Evolutionary conservation across 2,329 filamentous ascomycete genomes (phyloP).

Genomic region (Pyrenophora seminiperda): DNA sequence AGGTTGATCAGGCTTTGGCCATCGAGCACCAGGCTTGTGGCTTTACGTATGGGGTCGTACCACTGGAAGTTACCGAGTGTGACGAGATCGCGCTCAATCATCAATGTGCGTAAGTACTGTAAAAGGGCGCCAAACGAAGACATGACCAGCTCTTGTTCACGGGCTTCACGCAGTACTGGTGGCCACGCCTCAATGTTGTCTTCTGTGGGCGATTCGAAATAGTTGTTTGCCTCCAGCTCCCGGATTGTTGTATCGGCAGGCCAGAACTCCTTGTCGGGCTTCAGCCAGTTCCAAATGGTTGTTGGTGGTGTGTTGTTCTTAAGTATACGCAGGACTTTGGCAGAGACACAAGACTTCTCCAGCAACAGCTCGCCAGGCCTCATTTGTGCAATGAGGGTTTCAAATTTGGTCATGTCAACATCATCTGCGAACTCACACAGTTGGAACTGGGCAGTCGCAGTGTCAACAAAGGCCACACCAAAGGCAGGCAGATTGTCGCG

Average conservation of each 20-base stretch:
- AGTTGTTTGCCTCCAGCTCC: slow-evolving; percentile 78
- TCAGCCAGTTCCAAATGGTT: slow-evolving; percentile 94
- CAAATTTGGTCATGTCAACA: slow-evolving; percentile 91
- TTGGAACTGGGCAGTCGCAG: slow-evolving; percentile 93
- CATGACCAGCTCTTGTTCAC: slow-evolving; percentile 81
- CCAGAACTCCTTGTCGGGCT: slow-evolving; percentile 88
- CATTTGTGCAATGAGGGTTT: slow-evolving; percentile 93
- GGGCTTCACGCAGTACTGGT: slow-evolving; percentile 69
- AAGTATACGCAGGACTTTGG: slow-evolving; percentile 87
- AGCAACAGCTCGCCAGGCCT: slow-evolving; percentile 85
- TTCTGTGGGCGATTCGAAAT: slow-evolving; percentile 69
- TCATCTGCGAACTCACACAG: slow-evolving; percentile 93
- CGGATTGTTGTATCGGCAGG: slow-evolving; percentile 79
- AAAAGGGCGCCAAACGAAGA: slow-evolving; percentile 88
- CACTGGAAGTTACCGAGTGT: slow-evolving; percentile 88
- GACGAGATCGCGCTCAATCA: slow-evolving; percentile 84
- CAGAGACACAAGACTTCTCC: slow-evolving; percentile 80
- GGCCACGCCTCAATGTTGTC: slow-evolving; percentile 76
- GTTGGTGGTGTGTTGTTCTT: slow-evolving; percentile 95
- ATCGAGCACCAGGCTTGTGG: slow-evolving; percentile 86
- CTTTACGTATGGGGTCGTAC: slow-evolving; percentile 92
- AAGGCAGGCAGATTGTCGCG: slow-evolving; percentile 79
- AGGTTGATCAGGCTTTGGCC: slow-evolving; percentile 97
- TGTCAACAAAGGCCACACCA: slow-evolving; percentile 92
- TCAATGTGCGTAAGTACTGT: slow-evolving; percentile 80